Conservation (phyloP, 306 rosid species). For the Mucuna pruriens region DNA sequence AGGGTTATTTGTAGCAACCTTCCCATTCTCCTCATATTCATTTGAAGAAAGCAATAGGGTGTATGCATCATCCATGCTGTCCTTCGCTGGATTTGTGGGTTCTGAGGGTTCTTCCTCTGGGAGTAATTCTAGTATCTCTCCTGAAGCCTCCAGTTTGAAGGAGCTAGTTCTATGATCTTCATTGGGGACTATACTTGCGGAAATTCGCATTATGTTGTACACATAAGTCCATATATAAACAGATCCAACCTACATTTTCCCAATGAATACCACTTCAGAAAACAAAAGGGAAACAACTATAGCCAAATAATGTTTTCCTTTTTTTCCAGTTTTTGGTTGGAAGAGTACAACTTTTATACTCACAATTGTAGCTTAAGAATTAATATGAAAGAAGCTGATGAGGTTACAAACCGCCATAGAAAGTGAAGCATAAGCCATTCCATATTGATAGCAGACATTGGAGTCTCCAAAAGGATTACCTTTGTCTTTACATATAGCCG, state of each 20-base stretch:
- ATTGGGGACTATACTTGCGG: conserved; percentile 41
- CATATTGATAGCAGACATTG: conserved; percentile 51
- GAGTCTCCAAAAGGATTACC: conserved; percentile 62
- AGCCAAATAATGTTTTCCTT: neutral
- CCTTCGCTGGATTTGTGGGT: conserved; percentile 41
- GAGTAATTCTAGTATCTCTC: conserved; percentile 28
- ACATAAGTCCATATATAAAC: conserved; percentile 78
- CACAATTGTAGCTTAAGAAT: neutral
- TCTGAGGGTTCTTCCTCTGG: conserved; percentile 39
- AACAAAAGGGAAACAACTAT: conserved; percentile 2
- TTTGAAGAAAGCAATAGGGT: conserved; percentile 40
- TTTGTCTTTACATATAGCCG: conserved; percentile 59
- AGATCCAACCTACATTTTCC: conserved; percentile 68
- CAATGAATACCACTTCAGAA: conserved; percentile 24
- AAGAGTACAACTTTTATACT: neutral
- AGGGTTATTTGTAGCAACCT: conserved; percentile 45
- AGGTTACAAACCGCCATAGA: conserved; percentile 60
- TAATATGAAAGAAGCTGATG: conserved; percentile 27
- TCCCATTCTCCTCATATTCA: conserved; percentile 35
- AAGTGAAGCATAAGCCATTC: conserved; percentile 63
- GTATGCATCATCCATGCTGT: conserved; percentile 43
- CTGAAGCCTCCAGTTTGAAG: conserved; percentile 32
- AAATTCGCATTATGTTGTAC: conserved; percentile 77
- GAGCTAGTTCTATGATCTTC: conserved; percentile 27
- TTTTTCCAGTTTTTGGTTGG: neutral